Conservation (phyloP, 2,329 filamentous ascomycete genomes). For the Sclerotinia spermophila region DNA sequence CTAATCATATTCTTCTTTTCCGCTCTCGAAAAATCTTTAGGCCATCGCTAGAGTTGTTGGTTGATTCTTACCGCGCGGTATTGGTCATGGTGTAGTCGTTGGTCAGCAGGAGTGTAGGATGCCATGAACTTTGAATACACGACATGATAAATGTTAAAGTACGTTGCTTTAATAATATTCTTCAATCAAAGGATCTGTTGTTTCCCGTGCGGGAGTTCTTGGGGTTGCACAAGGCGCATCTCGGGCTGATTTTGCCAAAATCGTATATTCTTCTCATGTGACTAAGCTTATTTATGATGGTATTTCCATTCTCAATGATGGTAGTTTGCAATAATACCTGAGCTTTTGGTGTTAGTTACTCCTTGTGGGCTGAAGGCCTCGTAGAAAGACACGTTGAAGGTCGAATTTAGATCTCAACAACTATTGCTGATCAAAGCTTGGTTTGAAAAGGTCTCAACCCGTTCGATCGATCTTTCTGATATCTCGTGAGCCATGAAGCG, state of each 20-base stretch:
- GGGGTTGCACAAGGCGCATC: not conserved
- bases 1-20: not conserved
- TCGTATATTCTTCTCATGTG: not conserved
- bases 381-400: not conserved
- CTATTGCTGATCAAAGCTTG: too few relatives aligned
- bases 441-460: not conserved
- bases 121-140: not conserved
- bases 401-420: not conserved
- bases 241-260: not conserved
- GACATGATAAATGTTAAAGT: not conserved
- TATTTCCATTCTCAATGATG: not conserved
- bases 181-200: not conserved
- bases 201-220: not conserved
- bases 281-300: too few relatives aligned
- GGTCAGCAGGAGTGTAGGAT: not conserved
- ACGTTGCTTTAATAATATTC: not conserved
- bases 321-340: fast-evolving
- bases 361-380: not conserved
- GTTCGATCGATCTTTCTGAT: not conserved
- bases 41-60: not conserved
- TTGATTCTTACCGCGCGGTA: constrained; percentile 4
- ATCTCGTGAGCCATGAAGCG: not conserved
- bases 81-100: not conserved
- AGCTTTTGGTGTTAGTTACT: not conserved
- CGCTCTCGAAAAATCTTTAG: too few relatives aligned